Evolutionary conservation across 2,329 filamentous ascomycete genomes (phyloP).

Genomic region (Pezicula carpinea): DNA sequence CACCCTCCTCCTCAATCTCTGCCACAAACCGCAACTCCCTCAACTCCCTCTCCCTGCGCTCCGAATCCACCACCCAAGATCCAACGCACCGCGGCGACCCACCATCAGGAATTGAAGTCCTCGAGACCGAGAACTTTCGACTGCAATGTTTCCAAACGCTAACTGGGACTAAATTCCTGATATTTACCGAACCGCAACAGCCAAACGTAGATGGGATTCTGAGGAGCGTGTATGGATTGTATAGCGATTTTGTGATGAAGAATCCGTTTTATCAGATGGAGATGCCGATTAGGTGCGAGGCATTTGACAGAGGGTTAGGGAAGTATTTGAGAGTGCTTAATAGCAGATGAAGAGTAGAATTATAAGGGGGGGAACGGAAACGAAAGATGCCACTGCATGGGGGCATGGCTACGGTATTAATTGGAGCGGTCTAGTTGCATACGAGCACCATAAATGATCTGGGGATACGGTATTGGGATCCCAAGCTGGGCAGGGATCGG

Average conservation of each 20-base stretch:
- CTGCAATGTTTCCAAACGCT: constrained; percentile 94
- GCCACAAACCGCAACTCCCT: constrained; percentile 57
- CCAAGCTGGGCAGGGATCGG: neutral
- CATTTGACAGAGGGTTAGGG: constrained; percentile 82
- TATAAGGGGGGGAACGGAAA: neutral
- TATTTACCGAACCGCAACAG: constrained; percentile 75
- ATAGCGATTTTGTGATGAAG: constrained; percentile 98
- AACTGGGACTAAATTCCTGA: constrained; percentile 90
- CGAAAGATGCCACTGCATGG: too few species aligned
- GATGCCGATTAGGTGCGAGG: constrained; percentile 94
- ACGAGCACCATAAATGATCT: too few species aligned
- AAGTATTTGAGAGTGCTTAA: constrained; percentile 75
- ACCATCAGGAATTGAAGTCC: constrained; percentile 78
- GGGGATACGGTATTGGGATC: neutral
- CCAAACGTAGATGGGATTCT: constrained; percentile 83
- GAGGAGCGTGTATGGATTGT: constrained; percentile 85
- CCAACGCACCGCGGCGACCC: constrained; percentile 48
- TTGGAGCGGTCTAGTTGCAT: too few species aligned
- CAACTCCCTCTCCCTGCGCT: constrained; percentile 39
- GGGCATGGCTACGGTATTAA: too few species aligned
- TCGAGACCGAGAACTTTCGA: constrained; percentile 92
- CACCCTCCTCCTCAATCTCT: constrained; percentile 34
- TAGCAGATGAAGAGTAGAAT: constrained; percentile 45
- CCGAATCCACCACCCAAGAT: constrained; percentile 43
- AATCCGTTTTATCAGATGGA: constrained; percentile 98